A percentile compares a stretch with the other conserved stretches of the same genome.
phyloP scores from a whole-genome alignment of 164 flowering plant genomes.

The Stephania cephalantha region DNA sequence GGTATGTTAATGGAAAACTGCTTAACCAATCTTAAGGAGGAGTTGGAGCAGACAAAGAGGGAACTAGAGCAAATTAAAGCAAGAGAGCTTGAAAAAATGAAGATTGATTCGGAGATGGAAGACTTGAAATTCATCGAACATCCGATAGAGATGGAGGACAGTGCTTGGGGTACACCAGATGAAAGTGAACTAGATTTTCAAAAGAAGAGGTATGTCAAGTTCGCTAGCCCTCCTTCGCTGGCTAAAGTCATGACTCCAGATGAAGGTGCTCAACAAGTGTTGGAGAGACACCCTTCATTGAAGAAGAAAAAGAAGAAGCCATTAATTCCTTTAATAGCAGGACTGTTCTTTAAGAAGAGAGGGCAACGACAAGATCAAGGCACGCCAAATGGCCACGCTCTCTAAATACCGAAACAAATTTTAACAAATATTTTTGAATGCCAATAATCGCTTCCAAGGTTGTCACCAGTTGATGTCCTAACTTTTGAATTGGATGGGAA shows the following conservation, averaged over 20 bases:
- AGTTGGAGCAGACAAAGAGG: conserved; percentile 59
- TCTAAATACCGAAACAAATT: not conserved
- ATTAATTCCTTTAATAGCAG: conserved; percentile 41
- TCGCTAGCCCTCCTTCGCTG: conserved; percentile 54
- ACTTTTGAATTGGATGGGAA: no score
- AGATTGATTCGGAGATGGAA: conserved; percentile 33
- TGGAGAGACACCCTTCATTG: conserved; percentile 19
- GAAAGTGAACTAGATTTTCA: conserved; percentile 30
- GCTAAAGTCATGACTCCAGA: conserved; percentile 29
- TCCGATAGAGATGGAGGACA: conserved; percentile 20
- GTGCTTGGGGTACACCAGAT: not conserved
- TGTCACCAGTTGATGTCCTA: no score
- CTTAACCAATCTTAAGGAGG: conserved; percentile 53
- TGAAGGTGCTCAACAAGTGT: conserved; percentile 9
- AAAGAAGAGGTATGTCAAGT: conserved; percentile 63
- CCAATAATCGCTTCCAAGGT: not conserved
- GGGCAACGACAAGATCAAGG: conserved; percentile 21
- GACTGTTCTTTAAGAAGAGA: conserved; percentile 46
- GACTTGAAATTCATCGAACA: conserved; percentile 50
- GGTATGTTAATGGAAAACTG: conserved; percentile 40
- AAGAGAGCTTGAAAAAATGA: conserved; percentile 26
- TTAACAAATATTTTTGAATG: not conserved
- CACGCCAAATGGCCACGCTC: conserved; percentile 8
- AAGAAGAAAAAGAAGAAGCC: conserved; percentile 44
- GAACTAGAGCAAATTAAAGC: conserved; percentile 52